Evolutionary conservation across 441 rosid species (phyloP).

Genomic region (Erysimum cheiri): DNA sequence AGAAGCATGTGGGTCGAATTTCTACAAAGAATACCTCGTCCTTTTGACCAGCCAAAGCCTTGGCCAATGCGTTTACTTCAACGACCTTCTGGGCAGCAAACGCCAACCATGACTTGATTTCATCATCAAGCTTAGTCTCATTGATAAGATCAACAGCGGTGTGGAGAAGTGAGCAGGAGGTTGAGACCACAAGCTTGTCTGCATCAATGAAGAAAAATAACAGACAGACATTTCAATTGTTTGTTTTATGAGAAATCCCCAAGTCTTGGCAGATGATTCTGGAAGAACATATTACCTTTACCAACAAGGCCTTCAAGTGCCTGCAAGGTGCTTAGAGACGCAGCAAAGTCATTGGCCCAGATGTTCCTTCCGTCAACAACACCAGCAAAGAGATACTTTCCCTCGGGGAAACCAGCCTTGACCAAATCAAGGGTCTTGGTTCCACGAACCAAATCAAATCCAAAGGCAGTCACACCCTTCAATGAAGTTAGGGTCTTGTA

Average conservation of each 20-base stretch:
- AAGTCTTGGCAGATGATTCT: conserved; percentile 12
- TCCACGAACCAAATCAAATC: conserved; percentile 96
- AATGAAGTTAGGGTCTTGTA: conserved; percentile 83
- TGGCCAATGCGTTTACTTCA: conserved; percentile 91
- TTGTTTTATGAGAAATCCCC: not conserved
- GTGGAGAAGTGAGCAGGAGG: conserved; percentile 96
- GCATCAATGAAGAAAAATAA: conserved; percentile 36
- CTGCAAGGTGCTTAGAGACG: conserved; percentile 66
- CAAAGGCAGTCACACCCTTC: conserved; percentile 88
- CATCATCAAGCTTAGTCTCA: conserved; percentile 86
- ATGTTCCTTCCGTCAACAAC: conserved; percentile 99
- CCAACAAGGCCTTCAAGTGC: conserved; percentile 82
- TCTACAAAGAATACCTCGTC: conserved; percentile 66
- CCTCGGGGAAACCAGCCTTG: conserved; percentile 80
- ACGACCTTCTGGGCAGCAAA: conserved; percentile 98
- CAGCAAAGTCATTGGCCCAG: conserved; percentile 95
- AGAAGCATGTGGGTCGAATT: not conserved
- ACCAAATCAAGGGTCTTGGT: conserved; percentile 79
- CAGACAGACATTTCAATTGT: not conserved
- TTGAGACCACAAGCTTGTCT: conserved; percentile 95
- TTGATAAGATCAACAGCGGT: conserved; percentile 93
- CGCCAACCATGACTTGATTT: conserved; percentile 96
- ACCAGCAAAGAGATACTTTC: conserved; percentile 93
- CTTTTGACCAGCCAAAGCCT: conserved; percentile 87
- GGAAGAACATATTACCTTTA: conserved; percentile 58